Evolutionary conservation across 2,329 filamentous ascomycete species (phyloP).

Genomic region (Xylariaceae sp.): DNA sequence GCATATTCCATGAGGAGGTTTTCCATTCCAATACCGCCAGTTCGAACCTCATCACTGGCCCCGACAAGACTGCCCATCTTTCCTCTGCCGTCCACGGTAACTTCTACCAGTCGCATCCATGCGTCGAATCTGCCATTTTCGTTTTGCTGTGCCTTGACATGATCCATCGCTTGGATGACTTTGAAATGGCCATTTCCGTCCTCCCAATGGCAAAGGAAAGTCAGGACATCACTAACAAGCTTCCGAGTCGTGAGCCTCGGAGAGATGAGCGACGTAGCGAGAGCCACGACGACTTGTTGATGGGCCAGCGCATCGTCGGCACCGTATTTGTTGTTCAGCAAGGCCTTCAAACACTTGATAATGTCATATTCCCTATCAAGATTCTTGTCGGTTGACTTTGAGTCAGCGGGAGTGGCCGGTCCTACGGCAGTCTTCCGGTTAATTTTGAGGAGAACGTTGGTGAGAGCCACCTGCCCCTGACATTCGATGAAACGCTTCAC

Average conservation of each 20-base stretch:
- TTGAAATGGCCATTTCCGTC: conserved; percentile 81
- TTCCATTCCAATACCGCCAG: conserved; percentile 96
- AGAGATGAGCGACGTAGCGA: conserved; percentile 82
- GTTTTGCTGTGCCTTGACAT: conserved; percentile 78
- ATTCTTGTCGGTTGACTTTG: conserved; percentile 64
- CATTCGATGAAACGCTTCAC: conserved; percentile 95
- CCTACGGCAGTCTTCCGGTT: conserved; percentile 79
- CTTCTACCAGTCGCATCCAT: conserved; percentile 98
- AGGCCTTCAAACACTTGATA: conserved; percentile 90
- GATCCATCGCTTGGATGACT: conserved; percentile 88
- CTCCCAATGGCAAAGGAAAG: conserved; percentile 94
- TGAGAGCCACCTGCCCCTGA: conserved; percentile 92
- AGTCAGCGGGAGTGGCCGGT: conserved; percentile 56
- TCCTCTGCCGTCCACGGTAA: conserved; percentile 91
- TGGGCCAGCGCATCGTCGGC: conserved; percentile 91
- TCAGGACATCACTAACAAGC: conserved; percentile 90
- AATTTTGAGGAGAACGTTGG: conserved; percentile 87
- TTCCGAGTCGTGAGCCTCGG: conserved; percentile 87
- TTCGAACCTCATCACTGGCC: conserved; percentile 91
- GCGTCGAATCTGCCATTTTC: conserved; percentile 96
- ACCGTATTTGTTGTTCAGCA: conserved; percentile 99
- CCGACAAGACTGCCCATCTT: conserved; percentile 99
- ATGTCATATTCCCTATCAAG: conserved; percentile 94
- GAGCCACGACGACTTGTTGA: conserved; percentile 81
- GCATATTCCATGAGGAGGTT: conserved; percentile 99